phyloP scores from a whole-genome alignment of 768 basidiomycete genomes.

The Hericium alpestre region DNA sequence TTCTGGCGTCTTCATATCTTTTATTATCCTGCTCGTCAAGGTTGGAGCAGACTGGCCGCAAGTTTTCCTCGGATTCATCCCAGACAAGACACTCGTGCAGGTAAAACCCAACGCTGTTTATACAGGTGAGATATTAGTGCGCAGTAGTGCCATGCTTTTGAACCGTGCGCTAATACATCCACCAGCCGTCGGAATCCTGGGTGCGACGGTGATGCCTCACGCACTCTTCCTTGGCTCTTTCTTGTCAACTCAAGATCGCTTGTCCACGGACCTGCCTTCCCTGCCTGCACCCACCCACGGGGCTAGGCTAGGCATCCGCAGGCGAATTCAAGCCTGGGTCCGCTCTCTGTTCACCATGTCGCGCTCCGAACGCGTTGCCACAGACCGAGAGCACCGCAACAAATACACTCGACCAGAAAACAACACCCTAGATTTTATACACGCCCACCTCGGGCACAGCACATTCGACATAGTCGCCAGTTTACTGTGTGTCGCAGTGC shows the following conservation, averaged over 20 bases:
- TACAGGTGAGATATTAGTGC: constrained; percentile 37
- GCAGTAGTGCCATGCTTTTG: constrained; percentile 21
- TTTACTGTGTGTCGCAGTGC: constrained; percentile 72
- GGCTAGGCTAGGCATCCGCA: constrained; percentile 13
- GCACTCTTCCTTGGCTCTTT: constrained; percentile 83
- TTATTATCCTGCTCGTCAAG: constrained; percentile 65
- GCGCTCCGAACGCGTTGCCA: constrained; percentile 1
- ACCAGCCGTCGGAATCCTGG: constrained; percentile 59
- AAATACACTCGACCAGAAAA: constrained; percentile 21
- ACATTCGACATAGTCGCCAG: constrained; percentile 40
- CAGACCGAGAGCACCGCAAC: constrained; percentile 1
- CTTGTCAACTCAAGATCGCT: constrained; percentile 73
- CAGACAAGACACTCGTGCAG: constrained; percentile 51
- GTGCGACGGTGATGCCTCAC: constrained; percentile 91
- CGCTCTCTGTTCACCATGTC: constrained; percentile 5
- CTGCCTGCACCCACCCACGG: constrained; percentile 1
- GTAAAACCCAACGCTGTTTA: constrained; percentile 44
- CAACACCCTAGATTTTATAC: constrained; percentile 25
- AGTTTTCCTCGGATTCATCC: constrained; percentile 69
- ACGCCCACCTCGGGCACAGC: constrained; percentile 31
- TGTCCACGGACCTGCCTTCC: constrained; percentile 23
- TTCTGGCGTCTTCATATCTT: constrained; percentile 54
- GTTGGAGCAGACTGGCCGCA: constrained; percentile 61
- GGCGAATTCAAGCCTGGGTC: constrained; percentile 1
- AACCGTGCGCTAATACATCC: constrained; percentile 10